Base-by-base conservation (phyloP, 2,329 filamentous ascomycete species). In the Diplodia corticola region DNA sequence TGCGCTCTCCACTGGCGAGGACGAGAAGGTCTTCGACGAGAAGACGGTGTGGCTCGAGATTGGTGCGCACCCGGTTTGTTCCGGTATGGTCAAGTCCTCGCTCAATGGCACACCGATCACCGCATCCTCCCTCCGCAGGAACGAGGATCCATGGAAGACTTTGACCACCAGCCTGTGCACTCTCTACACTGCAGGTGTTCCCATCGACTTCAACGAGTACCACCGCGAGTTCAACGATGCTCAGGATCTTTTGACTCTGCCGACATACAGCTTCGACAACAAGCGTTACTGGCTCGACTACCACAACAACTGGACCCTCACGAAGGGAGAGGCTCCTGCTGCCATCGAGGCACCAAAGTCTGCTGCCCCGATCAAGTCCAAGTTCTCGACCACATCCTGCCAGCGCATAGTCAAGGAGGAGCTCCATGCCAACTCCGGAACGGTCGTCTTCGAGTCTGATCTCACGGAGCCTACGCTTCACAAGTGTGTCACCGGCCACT, bases 271-370 rank as follows among this genome's bases (percentile, higher is more conserved):
- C 0, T 92, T 88, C 74, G 88, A 92, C 74, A 80, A 85, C 69
- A 91, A 91, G 81, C 87, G 86, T 70, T 91, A 91, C 77, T 91
- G 88, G 88, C 82, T 91, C 17, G 86, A 87, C 73, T 91, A 91
- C 75, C 81, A 83, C 68, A 89, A 91, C 68, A 88, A 92, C 76
- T 93, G 89, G 87, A 86, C 83, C 35, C 78, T 92, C 44, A 87
- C 84, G 68, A 93, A 93, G 81, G 88, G 83, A 66, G 86, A 90
- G 69, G 83, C 80, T 46, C 80, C 78, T 46, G 75, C 75, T 65
- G 73, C 80, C 37, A 71, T 79, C 51, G 73, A 74, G 10, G 69
- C 70, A 15, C 72, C 79, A 22, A 70, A 77, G 9, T 73, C 81
- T 13, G 77, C 74, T 30, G 78, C 80, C 54, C 77, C 81, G 35